phyloP scores from a whole-genome alignment of 2,329 filamentous ascomycete genomes.

The Ophiostoma triangulosporum region DNA sequence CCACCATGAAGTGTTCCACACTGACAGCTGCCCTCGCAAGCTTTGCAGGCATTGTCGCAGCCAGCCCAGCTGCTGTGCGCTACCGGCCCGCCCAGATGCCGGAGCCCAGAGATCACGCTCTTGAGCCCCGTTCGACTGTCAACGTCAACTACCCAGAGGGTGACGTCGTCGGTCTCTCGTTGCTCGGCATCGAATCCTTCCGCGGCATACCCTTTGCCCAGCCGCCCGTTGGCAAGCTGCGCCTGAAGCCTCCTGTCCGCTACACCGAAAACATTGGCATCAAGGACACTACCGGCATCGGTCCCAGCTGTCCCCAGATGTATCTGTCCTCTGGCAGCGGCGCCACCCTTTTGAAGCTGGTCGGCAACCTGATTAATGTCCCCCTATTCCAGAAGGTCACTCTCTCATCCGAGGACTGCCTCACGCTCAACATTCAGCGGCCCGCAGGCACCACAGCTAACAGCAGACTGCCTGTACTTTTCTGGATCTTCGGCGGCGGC shows the following conservation, averaged over 20 bases:
- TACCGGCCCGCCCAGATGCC: background rate
- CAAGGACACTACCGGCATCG: conserved; percentile 41
- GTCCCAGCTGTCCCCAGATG: conserved; percentile 61
- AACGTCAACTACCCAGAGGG: conserved; percentile 12
- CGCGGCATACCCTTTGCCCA: conserved; percentile 64
- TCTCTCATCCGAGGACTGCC: conserved; percentile 48
- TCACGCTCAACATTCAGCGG: conserved; percentile 46
- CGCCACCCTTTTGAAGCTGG: conserved; percentile 26
- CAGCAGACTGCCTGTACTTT: conserved; percentile 50
- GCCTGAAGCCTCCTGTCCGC: conserved; percentile 54
- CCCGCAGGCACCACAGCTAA: conserved; percentile 40
- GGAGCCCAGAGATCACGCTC: background rate
- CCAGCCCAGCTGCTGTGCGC: background rate
- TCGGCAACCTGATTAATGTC: conserved; percentile 37
- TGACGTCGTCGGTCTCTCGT: conserved; percentile 2
- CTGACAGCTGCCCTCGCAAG: background rate
- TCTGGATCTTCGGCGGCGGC: conserved; percentile 59
- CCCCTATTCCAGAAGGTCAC: conserved; percentile 33
- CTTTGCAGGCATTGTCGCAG: background rate
- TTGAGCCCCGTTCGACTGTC: background rate
- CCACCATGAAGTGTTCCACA: background rate
- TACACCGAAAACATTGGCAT: conserved; percentile 43
- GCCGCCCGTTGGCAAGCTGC: conserved; percentile 50
- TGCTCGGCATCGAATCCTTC: conserved; percentile 49
- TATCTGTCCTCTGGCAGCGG: conserved; percentile 40